Evolutionary conservation across 2,329 filamentous ascomycete species (phyloP).

Genomic region (Diaporthe sp.): DNA sequence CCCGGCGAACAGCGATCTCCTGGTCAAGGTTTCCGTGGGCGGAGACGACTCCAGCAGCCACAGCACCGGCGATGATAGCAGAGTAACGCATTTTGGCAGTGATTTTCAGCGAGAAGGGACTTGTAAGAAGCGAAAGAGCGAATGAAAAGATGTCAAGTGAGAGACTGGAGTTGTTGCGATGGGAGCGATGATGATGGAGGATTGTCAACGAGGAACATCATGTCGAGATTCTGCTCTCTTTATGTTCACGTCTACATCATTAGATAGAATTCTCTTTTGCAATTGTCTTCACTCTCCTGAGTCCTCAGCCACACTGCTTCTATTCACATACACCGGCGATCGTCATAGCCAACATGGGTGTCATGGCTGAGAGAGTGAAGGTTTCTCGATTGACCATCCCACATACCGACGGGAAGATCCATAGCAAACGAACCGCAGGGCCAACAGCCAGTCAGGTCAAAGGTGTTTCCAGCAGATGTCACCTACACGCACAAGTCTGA

Average conservation of each 20-base stretch:
- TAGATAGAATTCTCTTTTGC: background rate
- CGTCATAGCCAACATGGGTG: slow-evolving; percentile 1
- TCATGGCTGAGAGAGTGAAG: background rate
- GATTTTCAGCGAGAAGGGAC: background rate
- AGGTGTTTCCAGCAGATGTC: background rate
- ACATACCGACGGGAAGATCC: slow-evolving; percentile 4
- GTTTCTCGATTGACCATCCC: background rate
- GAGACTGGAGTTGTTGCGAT: slow-evolving; percentile 5
- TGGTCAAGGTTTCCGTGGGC: slow-evolving; percentile 57
- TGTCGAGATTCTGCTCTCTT: background rate
- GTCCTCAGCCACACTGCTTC: background rate
- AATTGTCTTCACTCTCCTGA: background rate
- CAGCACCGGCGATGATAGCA: slow-evolving; percentile 44
- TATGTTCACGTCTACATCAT: background rate
- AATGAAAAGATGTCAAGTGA: background rate
- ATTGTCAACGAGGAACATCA: background rate
- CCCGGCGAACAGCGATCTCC: slow-evolving; percentile 57
- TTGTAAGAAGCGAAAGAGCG: background rate
- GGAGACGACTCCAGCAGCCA: slow-evolving; percentile 44
- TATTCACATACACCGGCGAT: background rate
- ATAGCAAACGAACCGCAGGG: background rate
- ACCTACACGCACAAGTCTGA: slow-evolving; percentile 17
- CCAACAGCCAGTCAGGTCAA: background rate
- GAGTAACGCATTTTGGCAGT: slow-evolving; percentile 46
- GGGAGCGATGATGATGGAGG: background rate